These are phyloP conservation scores for Backusella luteola DNA, from an alignment of 192 early-diverging fungal species.

Conservation along the genomic window DNA sequence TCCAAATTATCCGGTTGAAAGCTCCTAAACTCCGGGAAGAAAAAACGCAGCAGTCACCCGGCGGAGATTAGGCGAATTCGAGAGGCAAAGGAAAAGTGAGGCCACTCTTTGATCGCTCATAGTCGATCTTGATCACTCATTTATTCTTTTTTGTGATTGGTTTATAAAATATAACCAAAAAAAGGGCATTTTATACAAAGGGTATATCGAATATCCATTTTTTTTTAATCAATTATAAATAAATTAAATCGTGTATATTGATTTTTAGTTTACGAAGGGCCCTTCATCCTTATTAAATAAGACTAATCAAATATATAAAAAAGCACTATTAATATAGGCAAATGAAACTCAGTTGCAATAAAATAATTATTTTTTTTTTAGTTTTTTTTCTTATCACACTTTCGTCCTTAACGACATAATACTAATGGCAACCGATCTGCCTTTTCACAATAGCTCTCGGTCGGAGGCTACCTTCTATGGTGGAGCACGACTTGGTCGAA, in stretches of 20 bases:
- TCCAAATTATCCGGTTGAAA: background rate
- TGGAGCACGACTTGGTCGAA: conserved; percentile 9
- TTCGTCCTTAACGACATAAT: background rate
- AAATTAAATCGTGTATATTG: background rate
- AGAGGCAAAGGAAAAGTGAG: background rate
- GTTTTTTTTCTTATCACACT: background rate
- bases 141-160: background rate
- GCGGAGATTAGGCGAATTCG: conserved; percentile 1
- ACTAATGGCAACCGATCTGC: conserved; percentile 4
- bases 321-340: background rate
- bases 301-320: too few relatives aligned
- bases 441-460: conserved; percentile 3
- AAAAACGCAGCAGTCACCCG: background rate
- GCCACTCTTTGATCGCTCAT: background rate
- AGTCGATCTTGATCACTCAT: background rate
- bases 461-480: background rate
- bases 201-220: background rate
- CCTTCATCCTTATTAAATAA: too few relatives aligned
- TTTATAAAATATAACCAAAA: background rate
- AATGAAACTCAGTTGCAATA: background rate
- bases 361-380: background rate
- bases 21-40: background rate
- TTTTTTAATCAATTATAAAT: background rate
- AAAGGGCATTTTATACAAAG: background rate
- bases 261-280: too few relatives aligned